Base-by-base conservation (phyloP, 2,329 filamentous ascomycete genomes). In the Xylariaceae sp. region DNA sequence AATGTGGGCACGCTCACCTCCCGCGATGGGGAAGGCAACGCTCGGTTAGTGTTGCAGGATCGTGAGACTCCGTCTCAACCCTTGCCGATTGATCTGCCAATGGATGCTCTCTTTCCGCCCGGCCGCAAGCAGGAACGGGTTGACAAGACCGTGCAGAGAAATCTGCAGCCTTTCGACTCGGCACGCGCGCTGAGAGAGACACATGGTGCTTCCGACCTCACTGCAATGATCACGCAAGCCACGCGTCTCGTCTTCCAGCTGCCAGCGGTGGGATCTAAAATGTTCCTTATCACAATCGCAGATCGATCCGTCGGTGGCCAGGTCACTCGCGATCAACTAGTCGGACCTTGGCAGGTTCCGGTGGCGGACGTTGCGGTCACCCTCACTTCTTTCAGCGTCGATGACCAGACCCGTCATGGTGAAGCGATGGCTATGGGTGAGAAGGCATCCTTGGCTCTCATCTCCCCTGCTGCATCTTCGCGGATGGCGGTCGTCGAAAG, bases 401-500 rank as follows among this genome's bases (percentile, higher is more conserved):
- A 64, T n/a, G 68, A 73, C 12, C 85, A 83, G 43, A 74, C 84
- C 33, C 82, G 75, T 55, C 85, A 82, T 18, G 92, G 92, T 51
- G 92, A 97, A 63, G 89, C 89, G n/a, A 95, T 97, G 87, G 83
- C 88, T 74, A 85, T 59, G 66, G 52, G 52, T 16, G 52, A 54
- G 29, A 54, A 52, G 37, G 50, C 52, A 4, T 44, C 82, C 0
- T 67, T 98, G 38, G 92, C 92, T 5, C 73, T 98, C 15, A 94
- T 98, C 43, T 90, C 86, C 4, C 78, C 90, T 3, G 85, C 81
- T 30, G 88, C 92, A 15, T 97, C 92, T 14, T 89, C 92, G 12
- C 81, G 89, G 36, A 98, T 98, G 92, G 88, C 92, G 2, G 89
- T 98, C 42, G 89, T 83, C 1, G 92, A 98, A 66, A 88, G 85